These are phyloP conservation scores for Gossypium stocksii DNA, from an alignment of 345 rosid species.

Conservation along the genomic window DNA sequence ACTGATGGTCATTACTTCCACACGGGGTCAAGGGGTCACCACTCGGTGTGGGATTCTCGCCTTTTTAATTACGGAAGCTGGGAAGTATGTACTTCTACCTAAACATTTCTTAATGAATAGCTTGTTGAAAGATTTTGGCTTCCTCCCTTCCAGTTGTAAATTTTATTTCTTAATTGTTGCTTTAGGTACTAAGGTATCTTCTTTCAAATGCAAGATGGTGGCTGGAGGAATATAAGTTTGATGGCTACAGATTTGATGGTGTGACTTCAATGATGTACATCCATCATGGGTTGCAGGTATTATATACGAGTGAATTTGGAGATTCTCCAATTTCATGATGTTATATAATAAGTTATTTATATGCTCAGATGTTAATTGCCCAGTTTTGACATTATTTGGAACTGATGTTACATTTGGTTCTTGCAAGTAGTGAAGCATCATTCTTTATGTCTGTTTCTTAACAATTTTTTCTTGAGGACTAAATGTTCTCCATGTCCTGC, in stretches of 20 bases:
- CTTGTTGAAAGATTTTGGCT: constrained; percentile 10
- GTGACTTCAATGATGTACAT: constrained; percentile 99
- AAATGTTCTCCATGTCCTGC: not conserved
- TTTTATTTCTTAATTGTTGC: constrained; percentile 14
- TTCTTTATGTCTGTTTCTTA: not conserved
- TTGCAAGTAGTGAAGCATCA: constrained; percentile 1
- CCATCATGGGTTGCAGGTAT: constrained; percentile 91
- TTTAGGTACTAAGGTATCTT: constrained; percentile 84
- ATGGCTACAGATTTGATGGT: constrained; percentile 98
- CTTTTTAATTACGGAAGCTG: constrained; percentile 97
- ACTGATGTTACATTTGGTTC: not conserved
- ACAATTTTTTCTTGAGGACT: not conserved
- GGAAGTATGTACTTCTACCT: constrained; percentile 58
- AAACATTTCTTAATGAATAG: constrained; percentile 8
- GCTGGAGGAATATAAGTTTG: constrained; percentile 93
- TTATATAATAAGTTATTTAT: not conserved
- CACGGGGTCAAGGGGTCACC: constrained; percentile 80
- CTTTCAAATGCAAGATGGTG: constrained; percentile 99
- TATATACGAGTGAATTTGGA: constrained; percentile 2
- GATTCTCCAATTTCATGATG: constrained; percentile 1
- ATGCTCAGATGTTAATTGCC: not conserved
- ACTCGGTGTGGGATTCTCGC: constrained; percentile 99
- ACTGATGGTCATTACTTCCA: constrained; percentile 92
- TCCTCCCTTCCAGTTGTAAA: constrained; percentile 12
- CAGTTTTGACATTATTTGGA: not conserved